phyloP scores from a whole-genome alignment of 208 protist species.

The Leishmania arabica region DNA sequence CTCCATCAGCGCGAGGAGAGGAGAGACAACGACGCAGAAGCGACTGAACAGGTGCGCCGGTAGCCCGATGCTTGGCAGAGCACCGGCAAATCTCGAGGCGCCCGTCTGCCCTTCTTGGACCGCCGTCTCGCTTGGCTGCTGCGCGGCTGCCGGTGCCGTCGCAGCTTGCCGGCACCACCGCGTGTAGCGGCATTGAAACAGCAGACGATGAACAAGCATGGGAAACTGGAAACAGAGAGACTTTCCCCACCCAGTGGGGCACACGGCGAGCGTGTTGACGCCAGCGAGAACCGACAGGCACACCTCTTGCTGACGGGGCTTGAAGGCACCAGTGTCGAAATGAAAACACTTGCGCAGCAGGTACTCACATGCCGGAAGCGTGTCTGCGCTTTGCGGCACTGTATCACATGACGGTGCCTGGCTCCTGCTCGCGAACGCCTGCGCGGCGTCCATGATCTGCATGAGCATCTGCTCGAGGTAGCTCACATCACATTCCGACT shows the following conservation, averaged over 20 bases:
- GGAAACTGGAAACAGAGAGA: constrained; percentile 96
- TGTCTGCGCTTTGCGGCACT: constrained; percentile 1
- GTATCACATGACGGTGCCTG: neutral
- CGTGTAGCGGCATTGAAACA: constrained; percentile 52
- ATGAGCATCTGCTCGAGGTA: constrained; percentile 22
- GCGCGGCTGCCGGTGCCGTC: neutral
- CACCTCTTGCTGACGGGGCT: constrained; percentile 78
- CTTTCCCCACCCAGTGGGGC: constrained; percentile 97
- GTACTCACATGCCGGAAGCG: constrained; percentile 52
- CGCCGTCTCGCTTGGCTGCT: neutral
- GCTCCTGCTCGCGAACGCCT: neutral
- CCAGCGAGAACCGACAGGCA: constrained; percentile 66
- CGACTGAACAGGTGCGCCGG: constrained; percentile 31
- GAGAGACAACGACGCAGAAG: constrained; percentile 93
- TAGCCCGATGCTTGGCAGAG: neutral
- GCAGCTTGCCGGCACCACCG: constrained; percentile 35
- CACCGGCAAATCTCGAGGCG: neutral
- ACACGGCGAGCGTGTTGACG: constrained; percentile 86
- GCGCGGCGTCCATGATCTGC: constrained; percentile 21
- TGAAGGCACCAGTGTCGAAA: constrained; percentile 65
- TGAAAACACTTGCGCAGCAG: constrained; percentile 63
- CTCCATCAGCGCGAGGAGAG: constrained; percentile 96
- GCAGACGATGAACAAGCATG: constrained; percentile 81
- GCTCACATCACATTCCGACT: constrained; percentile 7
- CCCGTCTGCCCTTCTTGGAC: neutral